Base-by-base conservation (phyloP, 345 rosid genomes). In the Kernera saxatilis region DNA sequence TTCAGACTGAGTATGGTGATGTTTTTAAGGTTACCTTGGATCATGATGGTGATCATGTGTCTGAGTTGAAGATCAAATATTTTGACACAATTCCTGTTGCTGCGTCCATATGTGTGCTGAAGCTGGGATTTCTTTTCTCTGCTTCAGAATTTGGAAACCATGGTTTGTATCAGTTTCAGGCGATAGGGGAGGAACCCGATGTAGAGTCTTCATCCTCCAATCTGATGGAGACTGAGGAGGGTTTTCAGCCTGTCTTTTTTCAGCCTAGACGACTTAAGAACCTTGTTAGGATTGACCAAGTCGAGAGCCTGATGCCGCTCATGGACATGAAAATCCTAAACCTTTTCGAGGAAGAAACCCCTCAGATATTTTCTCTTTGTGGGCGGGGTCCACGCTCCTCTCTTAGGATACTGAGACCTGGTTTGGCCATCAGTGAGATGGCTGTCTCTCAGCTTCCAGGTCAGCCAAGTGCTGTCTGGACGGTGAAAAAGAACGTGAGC, bases 401-500 rank as follows among this genome's bases (percentile, higher is more conserved):
- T 9, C 75, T 91, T 41, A 89, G 99, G 84, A 89, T 94, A 67
- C 67, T 94, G 48, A 88, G 96, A 66, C 95, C 99, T 25, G 98
- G 99, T 46, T 83, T 94, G 82, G 99, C 99, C 44, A 82, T 94
- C 61, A 85, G 87, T 51, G 99, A 94, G 82, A 94, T 91, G 98
- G 99, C 97, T 52, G 99, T 91, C 51, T 94, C 99, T 29, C 96
- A 84, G 92, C 99, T 94, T 79, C 99, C 99, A 69, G 99, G 98
- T 64, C 85, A 91, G 52, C 99, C 99, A 3, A 94, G 95, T 88
- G 99, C 99, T 25, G 98, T 91, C 41, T 94, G 99, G 99, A 94
- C 99, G 8, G 99, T 94, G 77, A 94, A 89, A 73, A 94, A 91
- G 86, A 94, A 83, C 65, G 78, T 78, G 32, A 86, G 71, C 65